Percentiles rank a stretch among this genome's conserved stretches.
Evolutionary conservation across 164 flowering plant species (phyloP).

Genomic region (Saururus chinensis): DNA sequence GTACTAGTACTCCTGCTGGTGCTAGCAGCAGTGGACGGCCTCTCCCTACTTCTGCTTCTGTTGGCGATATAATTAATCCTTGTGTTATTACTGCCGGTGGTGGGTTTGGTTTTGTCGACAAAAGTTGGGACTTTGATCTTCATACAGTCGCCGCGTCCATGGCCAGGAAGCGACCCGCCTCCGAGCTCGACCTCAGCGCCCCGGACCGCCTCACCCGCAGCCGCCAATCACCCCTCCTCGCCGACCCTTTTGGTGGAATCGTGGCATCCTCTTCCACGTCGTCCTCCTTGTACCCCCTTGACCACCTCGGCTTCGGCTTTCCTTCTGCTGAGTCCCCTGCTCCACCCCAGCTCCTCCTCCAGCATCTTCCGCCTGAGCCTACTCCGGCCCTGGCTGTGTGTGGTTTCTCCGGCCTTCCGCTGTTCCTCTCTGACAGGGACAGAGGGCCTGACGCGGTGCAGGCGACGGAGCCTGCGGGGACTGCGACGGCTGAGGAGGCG

Average conservation of each 20-base stretch:
- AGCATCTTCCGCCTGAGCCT: neutral
- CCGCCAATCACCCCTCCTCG: neutral
- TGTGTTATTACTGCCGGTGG: neutral
- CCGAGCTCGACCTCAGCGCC: slow-evolving; percentile 45
- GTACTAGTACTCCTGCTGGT: neutral
- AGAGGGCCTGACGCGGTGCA: slow-evolving; percentile 22
- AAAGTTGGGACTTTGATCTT: slow-evolving; percentile 10
- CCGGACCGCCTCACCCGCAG: slow-evolving; percentile 25
- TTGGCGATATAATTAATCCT: neutral
- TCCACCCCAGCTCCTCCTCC: slow-evolving; percentile 5
- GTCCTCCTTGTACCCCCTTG: neutral
- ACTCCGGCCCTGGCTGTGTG: slow-evolving; percentile 42
- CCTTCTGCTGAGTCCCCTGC: slow-evolving; percentile 1
- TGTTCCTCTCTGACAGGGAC: slow-evolving; percentile 56
- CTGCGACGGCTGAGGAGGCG: slow-evolving; percentile 24
- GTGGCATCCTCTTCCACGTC: slow-evolving; percentile 1
- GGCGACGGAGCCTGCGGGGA: slow-evolving; percentile 18
- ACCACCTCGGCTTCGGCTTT: slow-evolving; percentile 1
- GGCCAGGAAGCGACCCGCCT: slow-evolving; percentile 64
- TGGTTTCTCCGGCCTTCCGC: slow-evolving; percentile 77
- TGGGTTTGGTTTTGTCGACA: neutral
- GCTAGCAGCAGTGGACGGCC: neutral
- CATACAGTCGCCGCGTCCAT: slow-evolving; percentile 9
- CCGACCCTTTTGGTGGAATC: slow-evolving; percentile 4
- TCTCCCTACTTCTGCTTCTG: neutral